Percentiles rank a stretch among this genome's conserved stretches.
Conservation (phyloP, 2,329 filamentous ascomycete genomes). For the Phialophora chinensis region DNA sequence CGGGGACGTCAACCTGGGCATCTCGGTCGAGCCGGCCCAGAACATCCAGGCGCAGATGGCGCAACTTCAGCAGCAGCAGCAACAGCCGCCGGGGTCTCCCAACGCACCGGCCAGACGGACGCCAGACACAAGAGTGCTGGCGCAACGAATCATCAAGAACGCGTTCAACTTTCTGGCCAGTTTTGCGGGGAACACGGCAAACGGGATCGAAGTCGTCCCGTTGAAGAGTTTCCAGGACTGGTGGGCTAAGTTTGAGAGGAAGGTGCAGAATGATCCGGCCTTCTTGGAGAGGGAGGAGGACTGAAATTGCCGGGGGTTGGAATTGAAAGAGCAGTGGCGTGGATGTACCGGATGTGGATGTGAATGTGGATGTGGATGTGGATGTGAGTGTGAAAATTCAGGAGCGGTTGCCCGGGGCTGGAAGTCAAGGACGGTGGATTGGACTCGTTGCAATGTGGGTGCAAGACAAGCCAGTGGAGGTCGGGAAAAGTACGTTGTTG, state of each 20-base stretch:
- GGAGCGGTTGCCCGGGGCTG: no score
- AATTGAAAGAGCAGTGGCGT: background rate
- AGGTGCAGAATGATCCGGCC: conserved; percentile 80
- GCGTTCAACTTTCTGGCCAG: conserved; percentile 95
- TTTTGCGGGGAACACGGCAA: conserved; percentile 70
- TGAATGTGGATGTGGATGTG: background rate
- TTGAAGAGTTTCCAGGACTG: conserved; percentile 94
- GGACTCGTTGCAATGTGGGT: background rate
- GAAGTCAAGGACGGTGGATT: background rate
- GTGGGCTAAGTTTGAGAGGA: conserved; percentile 95
- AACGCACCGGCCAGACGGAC: conserved; percentile 42
- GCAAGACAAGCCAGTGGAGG: background rate
- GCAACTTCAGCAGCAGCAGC: conserved; percentile 50
- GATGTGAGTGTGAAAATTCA: background rate
- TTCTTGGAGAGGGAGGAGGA: conserved; percentile 78
- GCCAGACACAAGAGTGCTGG: conserved; percentile 74
- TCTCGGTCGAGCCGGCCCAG: conserved; percentile 77
- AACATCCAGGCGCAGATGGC: conserved; percentile 74
- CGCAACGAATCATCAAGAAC: conserved; percentile 93
- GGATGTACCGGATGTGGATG: background rate
- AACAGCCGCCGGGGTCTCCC: conserved; percentile 42
- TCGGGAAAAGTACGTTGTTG: background rate
- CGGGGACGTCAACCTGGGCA: conserved; percentile 59
- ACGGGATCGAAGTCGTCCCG: conserved; percentile 84
- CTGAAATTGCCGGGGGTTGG: background rate